Conservation (phyloP, 2,329 filamentous ascomycete species). For the Colletotrichum acutatum region DNA sequence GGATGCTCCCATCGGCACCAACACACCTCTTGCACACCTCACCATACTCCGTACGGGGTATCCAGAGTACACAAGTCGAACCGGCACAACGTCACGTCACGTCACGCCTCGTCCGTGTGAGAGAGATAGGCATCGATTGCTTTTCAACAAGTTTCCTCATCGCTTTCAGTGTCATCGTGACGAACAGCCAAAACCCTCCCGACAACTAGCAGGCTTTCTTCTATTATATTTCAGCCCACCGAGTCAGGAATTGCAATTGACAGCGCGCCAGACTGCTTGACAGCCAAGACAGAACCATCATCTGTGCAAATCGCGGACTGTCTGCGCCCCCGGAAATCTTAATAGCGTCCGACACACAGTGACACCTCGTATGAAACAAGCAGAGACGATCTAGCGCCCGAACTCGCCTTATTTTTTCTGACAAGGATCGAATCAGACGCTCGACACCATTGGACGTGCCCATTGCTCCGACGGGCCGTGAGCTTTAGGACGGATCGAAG, state of each 20-base stretch:
- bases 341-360: constrained; percentile 31
- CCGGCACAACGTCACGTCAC: neutral
- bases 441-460: constrained; percentile 12
- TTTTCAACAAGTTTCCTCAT: neutral
- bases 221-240: neutral
- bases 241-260: neutral
- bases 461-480: constrained; percentile 22
- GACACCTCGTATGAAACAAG: constrained; percentile 33
- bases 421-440: constrained; percentile 25
- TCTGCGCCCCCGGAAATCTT: constrained; percentile 23
- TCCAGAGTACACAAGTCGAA: neutral
- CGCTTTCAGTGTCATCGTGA: neutral
- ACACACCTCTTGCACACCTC: neutral
- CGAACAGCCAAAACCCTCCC: neutral
- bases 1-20: neutral
- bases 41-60: neutral
- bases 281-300: constrained; percentile 25
- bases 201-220: neutral
- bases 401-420: constrained; percentile 27
- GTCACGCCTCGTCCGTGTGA: neutral
- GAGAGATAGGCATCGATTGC: neutral
- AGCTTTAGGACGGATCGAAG: constrained; percentile 13
- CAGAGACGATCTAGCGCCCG: constrained; percentile 29
- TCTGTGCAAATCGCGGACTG: constrained; percentile 31
- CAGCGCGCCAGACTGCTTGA: constrained; percentile 6